These are phyloP conservation scores for Cladorrhinum sp. DNA, from an alignment of 2,329 filamentous ascomycete species.

Conservation along the genomic window DNA sequence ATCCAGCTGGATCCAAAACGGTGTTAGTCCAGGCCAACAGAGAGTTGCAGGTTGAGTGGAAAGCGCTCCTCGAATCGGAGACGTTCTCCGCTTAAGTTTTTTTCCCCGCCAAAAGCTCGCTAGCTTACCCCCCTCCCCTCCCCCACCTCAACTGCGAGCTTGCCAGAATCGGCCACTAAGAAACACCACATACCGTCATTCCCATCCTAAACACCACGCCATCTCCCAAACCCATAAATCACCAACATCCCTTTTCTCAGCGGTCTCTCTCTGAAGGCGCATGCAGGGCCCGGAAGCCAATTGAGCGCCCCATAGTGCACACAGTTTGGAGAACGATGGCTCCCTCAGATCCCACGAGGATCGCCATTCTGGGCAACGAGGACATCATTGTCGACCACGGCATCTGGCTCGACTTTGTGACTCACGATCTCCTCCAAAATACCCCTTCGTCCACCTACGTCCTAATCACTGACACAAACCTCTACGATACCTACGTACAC, in stretches of 20 bases:
- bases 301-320: conserved; percentile 19
- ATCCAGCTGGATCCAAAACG: not conserved
- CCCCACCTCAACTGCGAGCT: not conserved
- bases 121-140: not conserved
- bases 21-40: not conserved
- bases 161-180: not conserved
- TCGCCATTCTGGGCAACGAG: conserved; percentile 83
- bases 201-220: not conserved
- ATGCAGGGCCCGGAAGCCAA: conserved; percentile 21
- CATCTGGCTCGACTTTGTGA: conserved; percentile 80
- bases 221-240: not conserved
- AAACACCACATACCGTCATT: not conserved
- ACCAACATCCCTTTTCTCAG: conserved; percentile 1
- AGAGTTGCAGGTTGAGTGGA: not conserved
- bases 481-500: conserved; percentile 77
- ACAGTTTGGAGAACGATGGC: conserved; percentile 24
- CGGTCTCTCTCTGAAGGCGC: conserved; percentile 4
- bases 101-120: conserved; percentile 12
- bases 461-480: conserved; percentile 93
- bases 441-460: conserved; percentile 88
- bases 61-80: conserved; percentile 5
- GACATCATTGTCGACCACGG: conserved; percentile 90
- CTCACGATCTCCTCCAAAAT: conserved; percentile 73
- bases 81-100: conserved; percentile 21
- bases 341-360: conserved; percentile 49